Evolutionary conservation across 2,329 filamentous ascomycete genomes (phyloP).

Genomic region (Sclerotinia subarctica): DNA sequence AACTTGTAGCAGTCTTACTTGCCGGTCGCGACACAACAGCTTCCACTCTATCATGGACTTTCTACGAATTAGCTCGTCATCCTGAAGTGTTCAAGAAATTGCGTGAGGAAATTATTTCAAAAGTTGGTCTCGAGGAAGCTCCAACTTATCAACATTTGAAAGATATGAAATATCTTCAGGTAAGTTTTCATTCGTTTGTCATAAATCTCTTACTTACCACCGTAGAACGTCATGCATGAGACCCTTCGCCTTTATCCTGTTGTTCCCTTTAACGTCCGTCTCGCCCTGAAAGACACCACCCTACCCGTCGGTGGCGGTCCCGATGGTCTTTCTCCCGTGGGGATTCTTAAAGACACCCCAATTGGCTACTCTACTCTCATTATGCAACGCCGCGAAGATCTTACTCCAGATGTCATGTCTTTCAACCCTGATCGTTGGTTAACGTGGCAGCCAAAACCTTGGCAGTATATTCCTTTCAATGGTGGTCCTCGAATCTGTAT

Average conservation of each 20-base stretch:
- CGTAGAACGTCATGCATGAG: conserved; percentile 67
- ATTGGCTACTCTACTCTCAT: conserved; percentile 65
- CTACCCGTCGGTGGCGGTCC: conserved; percentile 69
- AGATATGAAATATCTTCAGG: conserved; percentile 75
- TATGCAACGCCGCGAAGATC: conserved; percentile 68
- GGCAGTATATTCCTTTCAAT: conserved; percentile 74
- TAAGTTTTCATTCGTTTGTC: conserved; percentile 21
- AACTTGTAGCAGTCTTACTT: conserved; percentile 77
- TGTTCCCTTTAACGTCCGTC: conserved; percentile 76
- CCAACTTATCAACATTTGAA: conserved; percentile 81
- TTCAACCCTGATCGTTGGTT: conserved; percentile 69
- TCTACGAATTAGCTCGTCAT: conserved; percentile 76
- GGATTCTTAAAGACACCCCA: conserved; percentile 62
- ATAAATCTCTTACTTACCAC: conserved; percentile 10
- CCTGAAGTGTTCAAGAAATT: conserved; percentile 66
- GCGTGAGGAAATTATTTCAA: conserved; percentile 66
- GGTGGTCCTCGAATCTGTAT: conserved; percentile 72
- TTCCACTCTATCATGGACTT: conserved; percentile 71
- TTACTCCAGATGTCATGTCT: conserved; percentile 52
- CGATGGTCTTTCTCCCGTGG: conserved; percentile 59
- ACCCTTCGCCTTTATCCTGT: conserved; percentile 73
- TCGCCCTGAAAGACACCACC: conserved; percentile 69
- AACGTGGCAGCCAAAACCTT: conserved; percentile 59
- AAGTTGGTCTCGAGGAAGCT: conserved; percentile 59
- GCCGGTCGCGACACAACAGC: conserved; percentile 88